Evolutionary conservation across 768 basidiomycete species (phyloP).

Genomic region (Panaeolus papilionaceus): DNA sequence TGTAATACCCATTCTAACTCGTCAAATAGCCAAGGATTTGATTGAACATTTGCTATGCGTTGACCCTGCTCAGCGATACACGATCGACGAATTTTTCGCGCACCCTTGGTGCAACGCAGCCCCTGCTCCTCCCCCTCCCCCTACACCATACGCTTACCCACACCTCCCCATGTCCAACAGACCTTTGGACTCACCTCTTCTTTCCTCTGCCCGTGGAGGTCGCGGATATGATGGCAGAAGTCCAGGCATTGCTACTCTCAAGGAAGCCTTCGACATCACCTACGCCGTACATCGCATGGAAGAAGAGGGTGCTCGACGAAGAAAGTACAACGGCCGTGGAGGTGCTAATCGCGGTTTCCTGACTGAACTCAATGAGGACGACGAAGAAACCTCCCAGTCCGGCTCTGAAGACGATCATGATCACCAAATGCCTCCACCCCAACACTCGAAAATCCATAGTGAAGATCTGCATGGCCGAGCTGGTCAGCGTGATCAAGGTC

Average conservation of each 20-base stretch:
- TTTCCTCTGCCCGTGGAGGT: conserved; percentile 80
- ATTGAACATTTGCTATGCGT: conserved; percentile 95
- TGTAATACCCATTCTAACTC: not conserved
- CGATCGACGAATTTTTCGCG: conserved; percentile 96
- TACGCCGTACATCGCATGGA: conserved; percentile 99
- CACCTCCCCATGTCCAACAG: conserved; percentile 33
- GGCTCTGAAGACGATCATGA: conserved; percentile 53
- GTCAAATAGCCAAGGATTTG: conserved; percentile 81
- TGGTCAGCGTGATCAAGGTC: conserved; percentile 41
- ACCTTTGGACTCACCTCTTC: conserved; percentile 89
- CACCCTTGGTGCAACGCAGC: conserved; percentile 93
- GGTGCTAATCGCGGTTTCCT: conserved; percentile 87
- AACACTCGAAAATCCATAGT: conserved; percentile 12
- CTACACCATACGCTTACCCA: conserved; percentile 62
- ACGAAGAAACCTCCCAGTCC: conserved; percentile 62
- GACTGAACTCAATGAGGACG: conserved; percentile 90
- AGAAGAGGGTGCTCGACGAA: conserved; percentile 90
- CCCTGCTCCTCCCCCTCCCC: conserved; percentile 65
- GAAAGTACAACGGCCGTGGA: conserved; percentile 80
- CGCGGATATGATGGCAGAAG: conserved; percentile 78
- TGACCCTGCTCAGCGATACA: conserved; percentile 94
- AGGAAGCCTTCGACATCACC: conserved; percentile 98
- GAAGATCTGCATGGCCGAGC: conserved; percentile 43
- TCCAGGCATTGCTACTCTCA: conserved; percentile 90
- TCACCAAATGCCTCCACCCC: conserved; percentile 36